Conservation (phyloP, 2,329 filamentous ascomycete genomes). For the Fusarium heterosporum region DNA sequence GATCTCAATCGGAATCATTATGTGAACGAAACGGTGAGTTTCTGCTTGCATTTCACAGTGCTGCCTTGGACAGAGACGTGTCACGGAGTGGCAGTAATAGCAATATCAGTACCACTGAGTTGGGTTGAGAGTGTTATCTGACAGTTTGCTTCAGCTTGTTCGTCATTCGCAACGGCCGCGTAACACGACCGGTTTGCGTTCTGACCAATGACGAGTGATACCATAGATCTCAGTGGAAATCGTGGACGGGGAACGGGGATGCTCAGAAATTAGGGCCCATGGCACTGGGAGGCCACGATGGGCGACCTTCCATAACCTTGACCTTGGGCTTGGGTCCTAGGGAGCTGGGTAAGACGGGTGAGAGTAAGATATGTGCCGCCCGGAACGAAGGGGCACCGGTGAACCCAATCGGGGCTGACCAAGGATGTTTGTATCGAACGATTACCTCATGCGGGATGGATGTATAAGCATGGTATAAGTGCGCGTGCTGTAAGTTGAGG, state of each 20-base stretch:
- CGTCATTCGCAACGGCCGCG: conserved; percentile 7
- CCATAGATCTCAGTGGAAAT: conserved; percentile 45
- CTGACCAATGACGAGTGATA: conserved; percentile 37
- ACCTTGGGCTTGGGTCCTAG: neutral
- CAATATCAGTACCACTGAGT: neutral
- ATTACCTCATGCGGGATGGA: conserved; percentile 13
- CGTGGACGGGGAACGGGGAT: conserved; percentile 10
- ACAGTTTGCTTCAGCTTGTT: neutral
- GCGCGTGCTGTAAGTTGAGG: conserved; percentile 13
- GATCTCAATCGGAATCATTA: conserved; percentile 12
- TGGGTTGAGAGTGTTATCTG: neutral
- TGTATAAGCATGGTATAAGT: neutral
- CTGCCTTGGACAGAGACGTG: conserved; percentile 1
- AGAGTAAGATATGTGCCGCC: conserved; percentile 12
- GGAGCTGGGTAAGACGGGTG: conserved; percentile 2
- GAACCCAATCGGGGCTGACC: conserved; percentile 23
- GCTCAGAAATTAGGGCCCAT: conserved; percentile 36
- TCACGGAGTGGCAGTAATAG: neutral
- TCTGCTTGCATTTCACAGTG: neutral
- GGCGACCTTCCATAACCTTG: neutral
- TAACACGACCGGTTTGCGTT: conserved; percentile 6
- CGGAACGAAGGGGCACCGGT: conserved; percentile 24
- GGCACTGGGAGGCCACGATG: conserved; percentile 39
- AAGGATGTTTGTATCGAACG: conserved; percentile 2
- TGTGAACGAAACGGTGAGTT: conserved; percentile 18